These are phyloP conservation scores for Solanum paucissectum DNA, from an alignment of 257 asterid species.

Conservation along the genomic window DNA sequence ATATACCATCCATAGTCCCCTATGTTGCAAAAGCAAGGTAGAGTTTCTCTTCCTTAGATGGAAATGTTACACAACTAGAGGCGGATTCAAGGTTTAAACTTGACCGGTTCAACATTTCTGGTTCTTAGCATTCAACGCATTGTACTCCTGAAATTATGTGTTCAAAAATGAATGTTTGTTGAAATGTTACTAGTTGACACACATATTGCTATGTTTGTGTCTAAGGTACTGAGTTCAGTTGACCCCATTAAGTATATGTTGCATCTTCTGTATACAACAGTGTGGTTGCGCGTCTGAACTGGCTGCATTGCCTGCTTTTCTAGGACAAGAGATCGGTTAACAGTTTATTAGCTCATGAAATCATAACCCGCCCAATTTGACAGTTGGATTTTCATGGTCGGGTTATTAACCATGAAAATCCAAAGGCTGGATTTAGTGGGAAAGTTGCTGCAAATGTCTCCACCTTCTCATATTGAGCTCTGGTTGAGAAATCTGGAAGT, in stretches of 20 bases:
- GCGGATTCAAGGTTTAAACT: neutral
- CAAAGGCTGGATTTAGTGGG: neutral
- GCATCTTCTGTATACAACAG: neutral
- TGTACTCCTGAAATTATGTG: neutral
- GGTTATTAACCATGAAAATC: neutral
- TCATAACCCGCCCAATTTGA: neutral
- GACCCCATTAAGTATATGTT: neutral
- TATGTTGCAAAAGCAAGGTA: neutral
- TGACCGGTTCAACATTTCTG: neutral
- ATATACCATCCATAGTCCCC: neutral
- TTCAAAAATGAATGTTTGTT: neutral
- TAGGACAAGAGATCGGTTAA: neutral
- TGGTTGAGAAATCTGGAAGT: neutral
- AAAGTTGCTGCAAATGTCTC: neutral
- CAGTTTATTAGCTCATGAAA: neutral
- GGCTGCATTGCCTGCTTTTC: neutral
- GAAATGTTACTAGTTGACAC: neutral
- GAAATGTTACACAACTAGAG: neutral
- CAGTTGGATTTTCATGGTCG: neutral
- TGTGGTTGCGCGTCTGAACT: neutral
- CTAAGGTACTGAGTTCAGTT: neutral
- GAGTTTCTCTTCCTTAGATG: neutral
- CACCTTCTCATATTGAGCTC: neutral
- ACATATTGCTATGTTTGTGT: neutral
- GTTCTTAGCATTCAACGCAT: neutral